Conservation (phyloP, 2,329 filamentous ascomycete genomes). For the Colletotrichum costaricense region DNA sequence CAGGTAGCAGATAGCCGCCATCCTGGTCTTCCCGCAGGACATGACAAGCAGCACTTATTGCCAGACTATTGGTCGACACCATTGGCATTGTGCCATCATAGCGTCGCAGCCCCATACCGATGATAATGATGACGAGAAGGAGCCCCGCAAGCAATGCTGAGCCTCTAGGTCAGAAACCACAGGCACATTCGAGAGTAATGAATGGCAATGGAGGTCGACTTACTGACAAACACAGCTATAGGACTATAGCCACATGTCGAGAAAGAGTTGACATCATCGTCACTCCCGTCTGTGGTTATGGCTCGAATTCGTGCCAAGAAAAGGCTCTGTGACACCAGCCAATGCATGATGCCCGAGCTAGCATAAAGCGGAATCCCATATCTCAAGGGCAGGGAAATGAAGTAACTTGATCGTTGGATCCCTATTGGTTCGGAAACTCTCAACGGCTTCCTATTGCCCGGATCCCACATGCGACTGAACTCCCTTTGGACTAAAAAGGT, state of each 20-base stretch:
- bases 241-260: slow-evolving; percentile 46
- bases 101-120: slow-evolving; percentile 39
- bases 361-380: slow-evolving; percentile 54
- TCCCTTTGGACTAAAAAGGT: slow-evolving; percentile 58
- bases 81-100: slow-evolving; percentile 47
- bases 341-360: slow-evolving; percentile 53
- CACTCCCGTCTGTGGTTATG: slow-evolving; percentile 37
- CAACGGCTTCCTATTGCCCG: slow-evolving; percentile 46
- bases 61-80: slow-evolving; percentile 9
- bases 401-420: slow-evolving; percentile 55
- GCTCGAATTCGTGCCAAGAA: slow-evolving; percentile 54
- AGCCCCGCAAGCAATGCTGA: slow-evolving; percentile 36
- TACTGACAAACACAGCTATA: slow-evolving; percentile 40
- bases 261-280: slow-evolving; percentile 42
- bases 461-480: slow-evolving; percentile 51
- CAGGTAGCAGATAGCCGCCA: not conserved
- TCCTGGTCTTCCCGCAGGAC: not conserved
- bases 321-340: slow-evolving; percentile 59
- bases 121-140: slow-evolving; percentile 30
- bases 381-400: slow-evolving; percentile 55
- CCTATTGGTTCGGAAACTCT: slow-evolving; percentile 54
- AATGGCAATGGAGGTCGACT: slow-evolving; percentile 9
- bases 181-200: too few species aligned
- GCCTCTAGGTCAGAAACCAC: not conserved
- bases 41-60: slow-evolving; percentile 10